A percentile compares a stretch with the other conserved stretches of the same genome.
These are phyloP conservation scores for Cryptosporidium viatorum DNA, from an alignment of 169 alveolate species.

Conservation along the genomic window DNA sequence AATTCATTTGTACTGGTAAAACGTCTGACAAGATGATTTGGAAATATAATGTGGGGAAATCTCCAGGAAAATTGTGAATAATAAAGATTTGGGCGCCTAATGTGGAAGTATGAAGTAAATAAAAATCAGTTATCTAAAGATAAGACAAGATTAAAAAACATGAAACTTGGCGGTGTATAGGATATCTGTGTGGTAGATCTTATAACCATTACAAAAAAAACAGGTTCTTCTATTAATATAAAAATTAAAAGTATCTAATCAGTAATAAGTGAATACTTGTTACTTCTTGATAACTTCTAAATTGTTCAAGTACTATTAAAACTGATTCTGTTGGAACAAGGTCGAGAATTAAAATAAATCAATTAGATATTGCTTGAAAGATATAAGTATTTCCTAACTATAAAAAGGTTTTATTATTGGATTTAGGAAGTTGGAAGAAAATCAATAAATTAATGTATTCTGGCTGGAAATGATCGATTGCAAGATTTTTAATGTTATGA, in stretches of 20 bases:
- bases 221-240: not conserved
- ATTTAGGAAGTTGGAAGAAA: not conserved
- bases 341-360: not conserved
- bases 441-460: too few relatives aligned
- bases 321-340: not conserved
- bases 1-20: not conserved
- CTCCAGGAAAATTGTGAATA: not conserved
- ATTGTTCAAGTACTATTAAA: not conserved
- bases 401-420: not conserved
- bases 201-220: not conserved
- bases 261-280: not conserved
- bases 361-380: not conserved
- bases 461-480: not conserved
- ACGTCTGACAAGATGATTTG: too few relatives aligned
- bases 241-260: not conserved
- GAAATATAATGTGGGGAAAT: slow-evolving; percentile 14
- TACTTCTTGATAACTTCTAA: not conserved
- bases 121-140: slow-evolving; percentile 19
- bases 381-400: not conserved
- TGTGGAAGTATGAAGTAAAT: not conserved
- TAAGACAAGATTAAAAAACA: not conserved
- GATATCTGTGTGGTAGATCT: slow-evolving; percentile 41
- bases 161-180: slow-evolving; percentile 37
- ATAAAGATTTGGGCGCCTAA: slow-evolving; percentile 2
- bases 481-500: not conserved